Percentiles rank a stretch among this genome's conserved stretches.
These are phyloP conservation scores for Picea sitchensis DNA, from an alignment of 75 land plant species.

Conservation along the genomic window DNA sequence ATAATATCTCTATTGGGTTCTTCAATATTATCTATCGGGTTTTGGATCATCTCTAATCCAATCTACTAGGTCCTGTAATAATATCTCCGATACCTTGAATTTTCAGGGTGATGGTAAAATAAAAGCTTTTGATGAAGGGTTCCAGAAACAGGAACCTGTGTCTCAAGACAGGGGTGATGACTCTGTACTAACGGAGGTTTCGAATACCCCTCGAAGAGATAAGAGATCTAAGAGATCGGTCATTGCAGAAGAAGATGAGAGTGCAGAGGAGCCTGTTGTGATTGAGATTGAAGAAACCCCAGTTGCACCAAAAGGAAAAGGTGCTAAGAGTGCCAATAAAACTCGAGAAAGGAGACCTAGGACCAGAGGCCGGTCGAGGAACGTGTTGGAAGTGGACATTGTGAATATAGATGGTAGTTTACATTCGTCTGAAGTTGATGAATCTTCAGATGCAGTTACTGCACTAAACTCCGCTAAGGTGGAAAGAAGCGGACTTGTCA, in stretches of 20 bases:
- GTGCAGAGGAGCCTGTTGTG: constrained; percentile 4
- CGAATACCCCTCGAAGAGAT: background rate
- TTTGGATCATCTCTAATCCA: too few species aligned
- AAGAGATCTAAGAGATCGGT: background rate
- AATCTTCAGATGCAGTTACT: background rate
- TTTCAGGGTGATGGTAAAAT: background rate
- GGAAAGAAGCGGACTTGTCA: background rate
- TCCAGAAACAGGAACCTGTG: background rate
- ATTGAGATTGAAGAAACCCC: background rate
- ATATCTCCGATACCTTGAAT: background rate
- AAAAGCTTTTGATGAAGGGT: background rate
- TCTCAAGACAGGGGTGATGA: constrained; percentile 3
- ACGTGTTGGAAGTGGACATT: background rate
- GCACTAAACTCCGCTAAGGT: background rate
- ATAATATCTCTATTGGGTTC: too few species aligned
- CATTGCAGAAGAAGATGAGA: background rate
- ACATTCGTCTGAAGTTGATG: background rate
- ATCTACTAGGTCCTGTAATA: background rate
- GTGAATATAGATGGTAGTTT: background rate
- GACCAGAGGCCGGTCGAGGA: background rate
- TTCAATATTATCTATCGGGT: too few species aligned
- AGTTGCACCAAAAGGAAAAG: background rate
- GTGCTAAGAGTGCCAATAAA: background rate
- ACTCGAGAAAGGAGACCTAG: background rate
- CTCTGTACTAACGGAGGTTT: background rate